Conservation (phyloP, 352 stramenopile species). For the Globisporangium heterothallicum region DNA sequence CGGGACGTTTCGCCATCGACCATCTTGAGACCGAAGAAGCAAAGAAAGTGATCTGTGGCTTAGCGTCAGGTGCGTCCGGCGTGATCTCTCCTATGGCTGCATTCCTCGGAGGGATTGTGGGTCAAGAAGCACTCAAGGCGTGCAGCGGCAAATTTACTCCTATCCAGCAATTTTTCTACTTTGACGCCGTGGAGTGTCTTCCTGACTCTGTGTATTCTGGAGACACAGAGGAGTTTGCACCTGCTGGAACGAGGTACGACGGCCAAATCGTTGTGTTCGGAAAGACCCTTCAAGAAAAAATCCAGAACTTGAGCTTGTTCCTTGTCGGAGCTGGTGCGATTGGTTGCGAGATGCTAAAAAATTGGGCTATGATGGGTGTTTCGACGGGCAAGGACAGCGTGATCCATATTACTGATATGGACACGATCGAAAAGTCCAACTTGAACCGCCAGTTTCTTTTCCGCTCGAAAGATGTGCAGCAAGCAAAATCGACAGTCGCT, state of each 20-base stretch:
- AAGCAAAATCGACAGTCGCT: conserved; percentile 94
- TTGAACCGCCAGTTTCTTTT: conserved; percentile 99
- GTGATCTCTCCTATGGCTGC: conserved; percentile 96
- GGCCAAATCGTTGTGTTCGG: conserved; percentile 91
- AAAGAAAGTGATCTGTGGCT: conserved; percentile 62
- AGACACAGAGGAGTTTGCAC: conserved; percentile 48
- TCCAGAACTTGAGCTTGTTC: conserved; percentile 92
- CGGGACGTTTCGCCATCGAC: conserved; percentile 58
- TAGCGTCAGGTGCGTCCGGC: conserved; percentile 86
- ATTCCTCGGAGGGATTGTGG: conserved; percentile 96
- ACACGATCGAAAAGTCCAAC: conserved; percentile 99
- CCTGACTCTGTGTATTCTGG: conserved; percentile 74
- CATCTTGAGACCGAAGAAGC: conserved; percentile 58
- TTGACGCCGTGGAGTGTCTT: conserved; percentile 96
- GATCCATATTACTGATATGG: conserved; percentile 98
- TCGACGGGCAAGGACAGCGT: conserved; percentile 75
- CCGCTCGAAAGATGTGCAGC: conserved; percentile 94
- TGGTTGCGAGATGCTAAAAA: conserved; percentile 99
- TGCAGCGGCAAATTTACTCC: conserved; percentile 99
- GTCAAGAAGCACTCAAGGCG: conserved; percentile 97
- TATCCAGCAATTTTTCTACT: conserved; percentile 99
- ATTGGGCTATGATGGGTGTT: conserved; percentile 99
- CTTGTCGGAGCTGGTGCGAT: conserved; percentile 98
- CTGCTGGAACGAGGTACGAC: conserved; percentile 88
- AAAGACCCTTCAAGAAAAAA: conserved; percentile 63